These are phyloP conservation scores for Arthromyces matolae DNA, from an alignment of 768 basidiomycete species.

Conservation along the genomic window DNA sequence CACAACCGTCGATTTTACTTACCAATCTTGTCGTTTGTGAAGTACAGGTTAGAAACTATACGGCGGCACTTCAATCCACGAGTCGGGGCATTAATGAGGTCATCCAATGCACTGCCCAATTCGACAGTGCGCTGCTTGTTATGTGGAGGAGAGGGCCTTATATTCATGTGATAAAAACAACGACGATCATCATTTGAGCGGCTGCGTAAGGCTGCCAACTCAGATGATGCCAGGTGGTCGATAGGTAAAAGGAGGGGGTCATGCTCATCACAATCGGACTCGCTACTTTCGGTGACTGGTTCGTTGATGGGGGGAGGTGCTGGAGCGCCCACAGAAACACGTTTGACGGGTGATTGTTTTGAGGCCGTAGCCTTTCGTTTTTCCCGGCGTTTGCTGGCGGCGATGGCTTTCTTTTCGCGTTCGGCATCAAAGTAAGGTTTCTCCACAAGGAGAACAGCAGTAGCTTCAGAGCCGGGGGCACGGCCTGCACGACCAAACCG, in stretches of 20 bases:
- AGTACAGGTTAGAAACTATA: conserved; percentile 1
- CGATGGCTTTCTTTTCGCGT: too few relatives aligned
- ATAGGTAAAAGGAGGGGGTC: too few relatives aligned
- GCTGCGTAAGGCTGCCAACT: too few relatives aligned
- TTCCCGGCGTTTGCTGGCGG: too few relatives aligned
- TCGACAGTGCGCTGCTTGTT: neutral
- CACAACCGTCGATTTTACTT: neutral
- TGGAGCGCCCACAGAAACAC: too few relatives aligned
- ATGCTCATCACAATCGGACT: too few relatives aligned
- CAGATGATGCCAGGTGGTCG: too few relatives aligned
- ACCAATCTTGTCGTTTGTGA: conserved; percentile 4
- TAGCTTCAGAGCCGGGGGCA: conserved; percentile 1
- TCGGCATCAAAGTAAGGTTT: too few relatives aligned
- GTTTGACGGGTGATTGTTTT: too few relatives aligned
- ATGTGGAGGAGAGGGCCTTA: neutral
- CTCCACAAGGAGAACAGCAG: conserved; percentile 16
- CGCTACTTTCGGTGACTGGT: too few relatives aligned
- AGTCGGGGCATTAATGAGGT: conserved; percentile 8
- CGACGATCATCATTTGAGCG: neutral
- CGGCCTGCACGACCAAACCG: conserved; percentile 11
- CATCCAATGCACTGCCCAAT: conserved; percentile 5
- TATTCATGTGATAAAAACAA: neutral
- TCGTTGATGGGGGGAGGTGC: too few relatives aligned
- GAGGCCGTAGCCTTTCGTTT: too few relatives aligned
- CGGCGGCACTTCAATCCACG: neutral